A percentile compares a stretch with the other conserved stretches of the same genome.
Conservation (phyloP, 2,329 filamentous ascomycete species). For the Colletotrichum tamarilloi region DNA sequence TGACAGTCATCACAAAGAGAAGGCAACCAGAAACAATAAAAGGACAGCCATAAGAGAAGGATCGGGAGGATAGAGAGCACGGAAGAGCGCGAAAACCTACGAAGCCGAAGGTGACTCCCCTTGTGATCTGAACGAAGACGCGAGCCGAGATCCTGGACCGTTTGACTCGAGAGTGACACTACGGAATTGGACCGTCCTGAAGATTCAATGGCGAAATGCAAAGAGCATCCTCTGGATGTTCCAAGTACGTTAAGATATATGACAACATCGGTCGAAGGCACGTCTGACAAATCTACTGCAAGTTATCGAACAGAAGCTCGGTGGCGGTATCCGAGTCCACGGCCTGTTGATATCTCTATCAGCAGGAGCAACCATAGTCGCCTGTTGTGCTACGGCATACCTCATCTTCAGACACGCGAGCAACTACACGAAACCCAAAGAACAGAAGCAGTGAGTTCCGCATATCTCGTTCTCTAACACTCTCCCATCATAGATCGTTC, state of each 20-base stretch:
- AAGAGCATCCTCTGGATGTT: conserved; percentile 4
- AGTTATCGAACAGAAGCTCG: not conserved
- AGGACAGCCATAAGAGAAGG: not conserved
- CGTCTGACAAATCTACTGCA: no score
- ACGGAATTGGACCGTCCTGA: not conserved
- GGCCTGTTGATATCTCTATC: not conserved
- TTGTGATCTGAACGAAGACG: not conserved
- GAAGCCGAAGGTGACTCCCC: not conserved
- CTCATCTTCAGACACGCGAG: conserved; percentile 6
- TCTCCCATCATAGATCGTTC: not conserved
- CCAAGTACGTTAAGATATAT: not conserved
- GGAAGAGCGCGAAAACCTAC: not conserved
- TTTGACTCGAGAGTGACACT: not conserved
- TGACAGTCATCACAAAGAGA: not conserved
- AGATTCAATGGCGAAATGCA: conserved; percentile 11
- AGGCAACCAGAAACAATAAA: not conserved
- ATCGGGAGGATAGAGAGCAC: not conserved
- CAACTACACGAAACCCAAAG: conserved; percentile 13
- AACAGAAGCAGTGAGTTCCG: conserved; percentile 15
- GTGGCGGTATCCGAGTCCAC: not conserved
- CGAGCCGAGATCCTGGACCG: not conserved
- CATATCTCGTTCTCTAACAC: not conserved
- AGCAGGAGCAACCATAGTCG: not conserved
- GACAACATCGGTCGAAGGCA: no score
- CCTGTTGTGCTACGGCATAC: not conserved